Evolutionary conservation across 2,329 filamentous ascomycete species (phyloP).

Genomic region (Talaromyces verruculosus): DNA sequence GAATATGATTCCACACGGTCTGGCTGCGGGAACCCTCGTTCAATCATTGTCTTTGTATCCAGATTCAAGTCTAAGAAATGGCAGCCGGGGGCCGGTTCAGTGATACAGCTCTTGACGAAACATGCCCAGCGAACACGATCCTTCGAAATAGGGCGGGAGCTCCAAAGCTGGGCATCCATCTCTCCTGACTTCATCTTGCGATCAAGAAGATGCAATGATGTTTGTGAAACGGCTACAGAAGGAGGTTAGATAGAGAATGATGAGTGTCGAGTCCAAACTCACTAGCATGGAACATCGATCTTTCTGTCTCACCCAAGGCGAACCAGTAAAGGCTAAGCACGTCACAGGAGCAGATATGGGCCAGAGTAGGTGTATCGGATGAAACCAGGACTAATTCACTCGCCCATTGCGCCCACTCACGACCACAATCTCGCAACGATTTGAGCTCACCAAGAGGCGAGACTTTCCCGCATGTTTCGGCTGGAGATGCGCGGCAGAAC

Average conservation of each 20-base stretch:
- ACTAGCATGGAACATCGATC: conserved; percentile 11
- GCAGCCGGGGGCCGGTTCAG: not conserved
- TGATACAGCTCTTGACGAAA: conserved; percentile 15
- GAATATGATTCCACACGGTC: not conserved
- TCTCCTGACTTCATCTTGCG: not conserved
- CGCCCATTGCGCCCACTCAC: conserved; percentile 14
- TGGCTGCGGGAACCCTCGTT: not conserved
- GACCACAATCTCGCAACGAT: conserved; percentile 7
- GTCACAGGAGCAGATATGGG: conserved; percentile 10
- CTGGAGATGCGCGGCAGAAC: conserved; percentile 4
- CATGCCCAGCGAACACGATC: conserved; percentile 13
- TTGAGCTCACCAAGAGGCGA: conserved; percentile 10
- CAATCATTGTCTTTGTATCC: not conserved
- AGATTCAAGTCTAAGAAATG: not conserved
- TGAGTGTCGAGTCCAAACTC: not conserved
- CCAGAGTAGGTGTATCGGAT: not conserved
- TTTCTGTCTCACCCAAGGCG: conserved; percentile 12
- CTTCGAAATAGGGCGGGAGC: not conserved
- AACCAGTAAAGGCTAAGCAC: conserved; percentile 16
- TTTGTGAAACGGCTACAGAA: not conserved
- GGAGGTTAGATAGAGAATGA: not conserved
- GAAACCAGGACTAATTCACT: conserved; percentile 4
- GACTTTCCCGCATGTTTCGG: conserved; percentile 6
- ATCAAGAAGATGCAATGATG: not conserved
- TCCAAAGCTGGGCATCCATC: not conserved